Base-by-base conservation (phyloP, 164 flowering plant genomes). In the Aristolochia fimbriata region DNA sequence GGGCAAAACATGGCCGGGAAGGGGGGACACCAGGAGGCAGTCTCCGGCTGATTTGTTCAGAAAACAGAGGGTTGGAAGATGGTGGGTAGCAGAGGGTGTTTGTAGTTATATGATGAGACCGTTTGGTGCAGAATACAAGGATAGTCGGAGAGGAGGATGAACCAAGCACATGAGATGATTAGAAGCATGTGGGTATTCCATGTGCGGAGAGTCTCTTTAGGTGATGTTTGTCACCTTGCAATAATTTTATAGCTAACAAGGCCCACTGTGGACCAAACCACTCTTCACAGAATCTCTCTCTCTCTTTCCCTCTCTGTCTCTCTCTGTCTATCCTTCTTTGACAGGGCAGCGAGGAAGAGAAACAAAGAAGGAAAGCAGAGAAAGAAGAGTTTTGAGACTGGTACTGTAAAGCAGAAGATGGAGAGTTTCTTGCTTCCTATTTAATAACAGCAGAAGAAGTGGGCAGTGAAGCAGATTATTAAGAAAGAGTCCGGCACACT, bases 191-290 rank as follows among this genome's bases (percentile, higher is more conserved):
- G 77, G 58, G 51, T 46, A 0, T 43, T 37, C 60, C 72, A 67
- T 68, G 72, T 65, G 72, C 58, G 25, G 15, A 49, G 56, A 17
- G n/a, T 58, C 49, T 59, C 60, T 51, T 55, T 45, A 20, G 37
- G 51, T 33, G 43, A 19, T 2, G 21, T 62, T 74, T 71, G 73
- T 71, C 73, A 63, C 51, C 62, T 66, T 51, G 66, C 73, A 72
- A 71, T 75, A 66, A 75, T 74, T 70, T 60, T 31, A 51, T 22
- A 45, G 45, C 51, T 20, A 14, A 16, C 37, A 47, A 51, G 62
- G 15, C 62, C 62, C 47, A 59, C 62, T 23, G 15, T 17, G n/a
- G 52, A n/a, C 47, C 47, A 41, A 37, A 47, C 14, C 17, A n/a
- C 49, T 17, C 30, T 21, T 58, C 17, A 1, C 15, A 10, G 21